These are phyloP conservation scores for Carex arenaria DNA, from an alignment of 202 grass and related monocot genomes.

Conservation along the genomic window DNA sequence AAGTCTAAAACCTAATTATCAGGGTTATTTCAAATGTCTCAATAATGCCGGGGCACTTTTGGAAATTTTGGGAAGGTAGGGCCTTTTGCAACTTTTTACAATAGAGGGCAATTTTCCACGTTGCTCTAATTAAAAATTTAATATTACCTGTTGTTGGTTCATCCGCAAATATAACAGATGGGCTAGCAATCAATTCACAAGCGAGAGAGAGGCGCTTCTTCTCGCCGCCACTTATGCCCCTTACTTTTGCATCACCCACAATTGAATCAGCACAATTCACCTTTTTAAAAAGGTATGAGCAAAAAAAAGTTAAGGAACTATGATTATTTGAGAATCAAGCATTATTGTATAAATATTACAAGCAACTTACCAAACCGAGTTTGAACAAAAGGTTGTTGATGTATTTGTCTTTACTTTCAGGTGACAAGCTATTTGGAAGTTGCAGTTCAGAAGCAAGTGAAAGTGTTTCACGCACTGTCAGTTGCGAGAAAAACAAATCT, in stretches of 20 bases:
- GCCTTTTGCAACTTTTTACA: not conserved
- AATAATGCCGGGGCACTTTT: not conserved
- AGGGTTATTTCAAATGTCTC: not conserved
- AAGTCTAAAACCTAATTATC: not conserved
- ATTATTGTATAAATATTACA: not conserved
- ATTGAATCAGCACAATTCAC: conserved; percentile 84
- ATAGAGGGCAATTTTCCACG: not conserved
- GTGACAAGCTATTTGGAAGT: conserved; percentile 48
- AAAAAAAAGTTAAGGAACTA: conserved; percentile 2
- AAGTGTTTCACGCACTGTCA: conserved; percentile 75
- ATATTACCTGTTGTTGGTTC: conserved; percentile 83
- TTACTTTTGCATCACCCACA: conserved; percentile 88
- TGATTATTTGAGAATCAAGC: not conserved
- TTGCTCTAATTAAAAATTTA: not conserved
- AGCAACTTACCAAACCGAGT: conserved; percentile 61
- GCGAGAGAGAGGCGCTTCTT: conserved; percentile 91
- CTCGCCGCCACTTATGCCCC: conserved; percentile 90
- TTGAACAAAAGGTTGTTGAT: conserved; percentile 66
- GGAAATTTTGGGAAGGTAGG: not conserved
- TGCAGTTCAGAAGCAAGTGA: conserved; percentile 86
- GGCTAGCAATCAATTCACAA: conserved; percentile 94
- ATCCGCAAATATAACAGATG: conserved; percentile 84
- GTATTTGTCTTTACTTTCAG: conserved; percentile 62
- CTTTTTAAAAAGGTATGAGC: conserved; percentile 29
- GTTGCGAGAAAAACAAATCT: conserved; percentile 86